Evolutionary conservation across 2,329 filamentous ascomycete genomes (phyloP), one percentile per base, ranked within the genome.

Genomic region (Aureobasidium sp.): DNA sequence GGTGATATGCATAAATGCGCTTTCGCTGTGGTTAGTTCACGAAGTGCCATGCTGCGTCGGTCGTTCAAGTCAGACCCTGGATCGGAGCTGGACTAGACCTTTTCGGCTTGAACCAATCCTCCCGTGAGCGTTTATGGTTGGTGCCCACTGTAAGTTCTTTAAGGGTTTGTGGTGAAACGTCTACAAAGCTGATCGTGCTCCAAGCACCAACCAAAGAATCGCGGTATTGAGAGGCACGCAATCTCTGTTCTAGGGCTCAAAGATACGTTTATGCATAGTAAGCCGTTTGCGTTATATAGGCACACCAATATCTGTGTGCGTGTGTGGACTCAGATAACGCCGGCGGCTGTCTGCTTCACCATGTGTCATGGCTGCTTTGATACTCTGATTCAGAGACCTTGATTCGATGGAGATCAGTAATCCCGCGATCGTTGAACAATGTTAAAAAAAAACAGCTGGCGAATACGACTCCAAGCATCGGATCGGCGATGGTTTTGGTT

Each of bases 41-140:
- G 4, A 16, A n/a, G 6, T 32, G 32, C 36, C 21, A 42, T 32
- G 37, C 13, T 2, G 36, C 50, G 37, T 32, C 36, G 27, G 50
- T 54, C 50, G 50, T 42, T 42, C 50, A 54, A 54, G 50, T 39
- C 34, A 53, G 49, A 54, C 50, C 50, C 50, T 54, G 50, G 13
- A 21, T 42, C 21, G 37, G 32, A 48, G 45, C 27, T n/a, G 30
- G 32, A 27, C 37, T 54, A 54, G 15, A 42, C 50, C 50, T 27
- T 30, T 54, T 54, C 21, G 50, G 50, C 5, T 30, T 25, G 16
- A 30, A 11, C 13, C 16, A n/a, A 50, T 9, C 16, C 11, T 15
- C 41, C 37, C 37, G 50, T 16, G 25, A 11, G 37, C 27, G 50
- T 32, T 41, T 16, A 15, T 54, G 50, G 49, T 21, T 39, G 36